Evolutionary conservation across 2,329 filamentous ascomycete species (phyloP), one percentile per base, ranked within the genome.

Genomic region (Colletotrichum sp.): DNA sequence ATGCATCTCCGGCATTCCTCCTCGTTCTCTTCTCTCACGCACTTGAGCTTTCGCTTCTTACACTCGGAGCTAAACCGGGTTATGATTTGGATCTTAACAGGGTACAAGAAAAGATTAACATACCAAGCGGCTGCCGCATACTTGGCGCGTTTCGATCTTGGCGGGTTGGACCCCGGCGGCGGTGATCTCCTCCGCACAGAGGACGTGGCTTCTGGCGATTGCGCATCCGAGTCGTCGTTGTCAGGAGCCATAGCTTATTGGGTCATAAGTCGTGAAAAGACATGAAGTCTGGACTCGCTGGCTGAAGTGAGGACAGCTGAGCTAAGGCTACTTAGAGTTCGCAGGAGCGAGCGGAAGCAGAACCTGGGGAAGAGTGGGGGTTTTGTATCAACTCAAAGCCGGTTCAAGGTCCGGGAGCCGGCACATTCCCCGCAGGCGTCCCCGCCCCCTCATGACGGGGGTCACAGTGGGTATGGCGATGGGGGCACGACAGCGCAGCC

Each of bases 1-100:
- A 80, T 77, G 48, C 84, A 85, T 69, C 83, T 75, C 69, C 83
- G 80, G 63, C 84, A 85, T 55, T 71, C 78, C 6, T 74, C 77
- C 28, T 82, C 78, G 5, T 71, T 71, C 15, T 78, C 78, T 0
- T 71, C 68, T 2, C 81, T 81, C 36, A 84, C 78, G 75, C 85
- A 87, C 74, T 87, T 87, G 70, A 86, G 83, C 71, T 86, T 86
- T 36, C 83, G 78, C 30, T 83, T 84, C 72, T 86, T 86, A 76
- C 85, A 86, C 28, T 86, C 71, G 8, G 16, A 27, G 27, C 71
- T 74, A 15, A 6, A 22, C 0, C 11, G 4, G 6, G 11, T 48
- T 22, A 48, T 22, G n/a, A 48, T 11, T 12, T 48, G n/a, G 6
- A 8, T 19, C 44, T 48, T 48, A 6, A 6, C 44, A 22, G 16